Percentiles rank a stretch among this genome's conserved stretches.
phyloP scores from a whole-genome alignment of 1,284 basidiomycete species.

The Malassezia slooffiae region DNA sequence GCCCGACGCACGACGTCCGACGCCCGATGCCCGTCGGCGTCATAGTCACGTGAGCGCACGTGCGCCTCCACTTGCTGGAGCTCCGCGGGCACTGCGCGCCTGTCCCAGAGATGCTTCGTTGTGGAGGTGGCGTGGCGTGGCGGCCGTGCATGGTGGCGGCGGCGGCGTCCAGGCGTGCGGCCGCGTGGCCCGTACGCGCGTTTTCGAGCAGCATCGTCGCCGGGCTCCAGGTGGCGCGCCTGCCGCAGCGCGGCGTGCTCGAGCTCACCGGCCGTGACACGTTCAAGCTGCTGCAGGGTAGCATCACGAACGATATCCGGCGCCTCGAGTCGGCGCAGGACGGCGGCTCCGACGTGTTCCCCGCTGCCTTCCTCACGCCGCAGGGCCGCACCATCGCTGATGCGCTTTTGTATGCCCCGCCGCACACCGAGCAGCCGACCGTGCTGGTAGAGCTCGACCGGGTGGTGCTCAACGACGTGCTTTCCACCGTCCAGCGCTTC shows the following conservation, averaged over 20 bases:
- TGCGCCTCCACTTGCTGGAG: no score
- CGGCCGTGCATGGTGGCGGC: no score
- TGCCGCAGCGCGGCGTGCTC: conserved; percentile 50
- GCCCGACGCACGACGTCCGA: no score
- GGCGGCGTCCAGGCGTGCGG: no score
- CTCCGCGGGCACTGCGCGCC: no score
- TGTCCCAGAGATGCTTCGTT: no score
- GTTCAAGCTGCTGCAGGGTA: conserved; percentile 73
- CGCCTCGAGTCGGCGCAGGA: conserved; percentile 14
- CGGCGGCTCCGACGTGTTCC: conserved; percentile 53
- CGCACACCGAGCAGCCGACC: conserved; percentile 35
- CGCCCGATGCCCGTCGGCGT: no score
- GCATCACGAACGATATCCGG: conserved; percentile 57
- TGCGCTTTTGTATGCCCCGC: conserved; percentile 61
- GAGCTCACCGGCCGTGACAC: conserved; percentile 72
- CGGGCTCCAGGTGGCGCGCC: conserved; percentile 6
- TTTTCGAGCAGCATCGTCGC: neutral
- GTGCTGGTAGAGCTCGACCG: conserved; percentile 66
- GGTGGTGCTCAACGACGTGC: conserved; percentile 52
- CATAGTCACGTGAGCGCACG: no score
- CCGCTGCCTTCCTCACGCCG: conserved; percentile 72
- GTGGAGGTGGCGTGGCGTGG: no score
- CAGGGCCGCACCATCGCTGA: conserved; percentile 85
- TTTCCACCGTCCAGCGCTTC: conserved; percentile 66
- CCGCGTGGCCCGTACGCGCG: no score